These are phyloP conservation scores for Sergeia podlipaevii DNA, from an alignment of 208 protist genomes.

Conservation along the genomic window DNA sequence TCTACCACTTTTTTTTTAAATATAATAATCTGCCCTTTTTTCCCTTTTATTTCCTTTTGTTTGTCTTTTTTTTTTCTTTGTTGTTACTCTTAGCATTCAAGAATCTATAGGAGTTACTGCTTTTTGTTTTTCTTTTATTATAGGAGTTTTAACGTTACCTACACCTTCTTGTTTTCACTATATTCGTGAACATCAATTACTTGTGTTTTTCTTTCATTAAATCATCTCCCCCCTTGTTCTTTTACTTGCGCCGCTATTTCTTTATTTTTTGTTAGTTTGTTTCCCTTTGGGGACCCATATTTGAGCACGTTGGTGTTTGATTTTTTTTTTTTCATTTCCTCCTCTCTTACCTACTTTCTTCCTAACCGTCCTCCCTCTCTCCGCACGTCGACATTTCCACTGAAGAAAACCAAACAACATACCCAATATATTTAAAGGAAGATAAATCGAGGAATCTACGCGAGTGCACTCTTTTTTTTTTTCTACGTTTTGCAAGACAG, in stretches of 20 bases:
- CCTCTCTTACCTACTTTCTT: neutral
- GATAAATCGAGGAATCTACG: no score
- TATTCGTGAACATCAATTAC: slow-evolving; percentile 1
- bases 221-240: slow-evolving; percentile 6
- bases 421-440: neutral
- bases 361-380: neutral
- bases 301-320: neutral
- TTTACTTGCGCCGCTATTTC: no score
- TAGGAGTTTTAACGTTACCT: slow-evolving; percentile 2
- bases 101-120: no score
- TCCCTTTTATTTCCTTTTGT: neutral
- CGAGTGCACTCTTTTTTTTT: neutral
- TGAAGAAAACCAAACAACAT: neutral
- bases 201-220: neutral
- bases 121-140: slow-evolving; percentile 4
- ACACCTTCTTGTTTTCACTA: slow-evolving; percentile 8
- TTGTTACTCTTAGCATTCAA: no score
- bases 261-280: slow-evolving; percentile 11
- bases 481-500: slow-evolving; percentile 13
- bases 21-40: neutral
- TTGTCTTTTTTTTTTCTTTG: slow-evolving; percentile 1
- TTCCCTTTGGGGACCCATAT: neutral
- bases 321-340: slow-evolving; percentile 10
- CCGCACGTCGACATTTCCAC: neutral
- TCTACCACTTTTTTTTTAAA: neutral